phyloP scores from a whole-genome alignment of 495 filamentous ascomycete genomes.

The Neurospora pannonica region DNA sequence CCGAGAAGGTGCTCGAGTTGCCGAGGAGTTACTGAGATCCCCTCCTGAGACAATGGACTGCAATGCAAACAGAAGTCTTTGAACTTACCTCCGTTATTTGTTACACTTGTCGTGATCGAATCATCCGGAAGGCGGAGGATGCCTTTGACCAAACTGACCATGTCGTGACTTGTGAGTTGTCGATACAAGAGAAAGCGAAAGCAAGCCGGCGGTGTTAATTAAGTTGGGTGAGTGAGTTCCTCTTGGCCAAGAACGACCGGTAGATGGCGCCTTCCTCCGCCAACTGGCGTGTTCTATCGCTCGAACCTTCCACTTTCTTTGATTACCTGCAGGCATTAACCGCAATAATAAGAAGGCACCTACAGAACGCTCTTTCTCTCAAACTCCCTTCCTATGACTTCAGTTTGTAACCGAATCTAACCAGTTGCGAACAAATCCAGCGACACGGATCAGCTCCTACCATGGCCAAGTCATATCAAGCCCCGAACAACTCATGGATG shows the following conservation, averaged over 20 bases:
- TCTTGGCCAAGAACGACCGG: background rate
- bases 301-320: background rate
- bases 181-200: background rate
- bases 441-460: background rate
- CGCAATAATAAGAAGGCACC: background rate
- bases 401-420: background rate
- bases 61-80: background rate
- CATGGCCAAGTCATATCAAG: background rate
- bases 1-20: slow-evolving; percentile 56
- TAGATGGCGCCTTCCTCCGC: background rate
- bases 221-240: background rate
- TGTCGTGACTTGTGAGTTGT: background rate
- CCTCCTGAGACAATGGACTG: background rate
- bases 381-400: background rate
- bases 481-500: background rate
- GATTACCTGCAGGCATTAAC: background rate
- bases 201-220: background rate
- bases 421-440: background rate
- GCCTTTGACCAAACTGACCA: background rate
- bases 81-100: background rate
- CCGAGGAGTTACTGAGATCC: slow-evolving; percentile 39
- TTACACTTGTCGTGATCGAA: background rate
- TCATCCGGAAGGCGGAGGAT: background rate
- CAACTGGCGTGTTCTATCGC: background rate
- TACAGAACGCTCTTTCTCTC: background rate